Percentiles rank a stretch among this genome's conserved stretches.
Evolutionary conservation across 2,329 filamentous ascomycete species (phyloP).

Genomic region (Fusarium scirpi): DNA sequence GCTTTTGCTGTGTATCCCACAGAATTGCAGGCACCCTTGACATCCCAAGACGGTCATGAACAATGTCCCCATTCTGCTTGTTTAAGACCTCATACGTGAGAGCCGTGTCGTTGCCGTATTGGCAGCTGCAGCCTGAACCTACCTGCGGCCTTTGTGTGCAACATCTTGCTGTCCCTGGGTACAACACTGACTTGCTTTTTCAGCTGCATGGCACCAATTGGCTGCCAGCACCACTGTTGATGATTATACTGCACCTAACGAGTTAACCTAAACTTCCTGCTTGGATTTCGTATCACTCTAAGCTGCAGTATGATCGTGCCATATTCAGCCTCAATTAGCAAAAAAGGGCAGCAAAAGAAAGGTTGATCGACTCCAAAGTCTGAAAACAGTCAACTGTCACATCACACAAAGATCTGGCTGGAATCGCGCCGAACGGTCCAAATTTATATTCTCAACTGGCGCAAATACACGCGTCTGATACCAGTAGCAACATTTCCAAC

Average conservation of each 20-base stretch:
- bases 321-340: constrained; percentile 28
- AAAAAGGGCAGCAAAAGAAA: constrained; percentile 20
- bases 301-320: constrained; percentile 28
- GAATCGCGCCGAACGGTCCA: constrained; percentile 41
- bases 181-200: constrained; percentile 31
- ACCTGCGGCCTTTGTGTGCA: constrained; percentile 25
- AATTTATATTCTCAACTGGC: constrained; percentile 24
- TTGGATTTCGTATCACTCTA: constrained; percentile 34
- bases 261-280: constrained; percentile 18
- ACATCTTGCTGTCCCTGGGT: constrained; percentile 34
- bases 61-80: constrained; percentile 2
- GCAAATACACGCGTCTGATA: constrained; percentile 35
- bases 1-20: constrained; percentile 26
- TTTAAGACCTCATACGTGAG: constrained; percentile 3
- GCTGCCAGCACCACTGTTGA: constrained; percentile 18
- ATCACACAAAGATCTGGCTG: constrained; percentile 60
- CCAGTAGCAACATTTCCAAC: constrained; percentile 35
- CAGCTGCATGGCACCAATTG: constrained; percentile 15
- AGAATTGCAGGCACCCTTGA: constrained; percentile 19
- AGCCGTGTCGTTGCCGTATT: constrained; percentile 15
- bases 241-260: constrained; percentile 15
- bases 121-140: constrained; percentile 35
- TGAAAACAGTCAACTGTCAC: constrained; percentile 63
- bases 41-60: constrained; percentile 9
- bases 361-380: constrained; percentile 45